Evolutionary conservation across 2,329 filamentous ascomycete genomes (phyloP).

Genomic region (Sordariomycetes sp.): DNA sequence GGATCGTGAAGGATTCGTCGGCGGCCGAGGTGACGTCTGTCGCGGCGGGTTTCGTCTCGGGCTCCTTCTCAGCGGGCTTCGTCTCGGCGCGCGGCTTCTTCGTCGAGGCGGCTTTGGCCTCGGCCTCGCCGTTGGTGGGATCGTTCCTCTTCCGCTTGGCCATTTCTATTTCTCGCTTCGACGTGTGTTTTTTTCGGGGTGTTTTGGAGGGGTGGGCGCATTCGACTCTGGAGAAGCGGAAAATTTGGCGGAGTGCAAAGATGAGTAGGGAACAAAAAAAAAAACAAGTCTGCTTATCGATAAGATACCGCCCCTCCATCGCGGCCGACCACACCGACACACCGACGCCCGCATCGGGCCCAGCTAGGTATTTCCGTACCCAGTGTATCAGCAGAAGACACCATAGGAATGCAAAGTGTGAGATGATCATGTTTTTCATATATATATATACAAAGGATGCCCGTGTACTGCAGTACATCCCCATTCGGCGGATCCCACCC

Average conservation of each 20-base stretch:
- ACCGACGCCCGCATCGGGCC: too few relatives aligned
- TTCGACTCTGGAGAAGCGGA: background rate
- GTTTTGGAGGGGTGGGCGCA: background rate
- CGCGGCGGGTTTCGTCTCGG: slow-evolving; percentile 3
- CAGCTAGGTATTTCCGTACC: background rate
- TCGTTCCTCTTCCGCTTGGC: slow-evolving; percentile 35
- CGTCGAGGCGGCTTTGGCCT: slow-evolving; percentile 10
- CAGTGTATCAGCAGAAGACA: background rate
- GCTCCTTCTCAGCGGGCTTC: background rate
- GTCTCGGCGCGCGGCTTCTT: slow-evolving; percentile 18
- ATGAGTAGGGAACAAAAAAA: slow-evolving; percentile 1
- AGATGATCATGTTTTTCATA: background rate
- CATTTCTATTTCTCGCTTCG: slow-evolving; percentile 16
- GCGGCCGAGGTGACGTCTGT: background rate
- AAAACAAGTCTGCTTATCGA: slow-evolving; percentile 8
- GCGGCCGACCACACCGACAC: background rate
- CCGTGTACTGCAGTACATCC: background rate
- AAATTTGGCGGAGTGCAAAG: background rate
- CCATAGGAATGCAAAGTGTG: background rate
- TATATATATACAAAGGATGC: background rate
- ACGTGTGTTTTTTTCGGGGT: background rate
- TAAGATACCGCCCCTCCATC: slow-evolving; percentile 4
- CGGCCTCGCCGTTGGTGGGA: slow-evolving; percentile 12
- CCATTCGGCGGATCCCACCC: background rate
- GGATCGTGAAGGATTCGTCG: slow-evolving; percentile 44